A percentile compares a stretch with the other conserved stretches of the same genome.
Evolutionary conservation across 1,284 basidiomycete genomes (phyloP).

Genomic region (Rugosomyces carneus): DNA sequence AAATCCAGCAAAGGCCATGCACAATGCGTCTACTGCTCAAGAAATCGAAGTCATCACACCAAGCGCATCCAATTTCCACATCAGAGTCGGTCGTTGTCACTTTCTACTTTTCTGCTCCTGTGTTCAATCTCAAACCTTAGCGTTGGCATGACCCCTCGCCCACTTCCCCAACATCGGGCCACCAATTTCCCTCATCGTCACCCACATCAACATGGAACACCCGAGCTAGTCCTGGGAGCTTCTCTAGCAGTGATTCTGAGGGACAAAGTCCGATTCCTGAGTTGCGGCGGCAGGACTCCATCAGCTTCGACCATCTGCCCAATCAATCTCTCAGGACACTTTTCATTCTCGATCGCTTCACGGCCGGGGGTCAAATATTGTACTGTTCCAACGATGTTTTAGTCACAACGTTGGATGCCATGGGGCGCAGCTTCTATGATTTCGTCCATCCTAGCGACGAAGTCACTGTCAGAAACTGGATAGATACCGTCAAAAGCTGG

Average conservation of each 20-base stretch:
- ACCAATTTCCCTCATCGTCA: slow-evolving; percentile 31
- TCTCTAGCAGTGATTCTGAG: slow-evolving; percentile 17
- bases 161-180: slow-evolving; percentile 25
- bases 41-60: slow-evolving; percentile 70
- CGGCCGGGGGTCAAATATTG: slow-evolving; percentile 50
- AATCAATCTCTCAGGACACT: slow-evolving; percentile 63
- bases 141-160: slow-evolving; percentile 69
- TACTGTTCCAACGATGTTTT: slow-evolving; percentile 70
- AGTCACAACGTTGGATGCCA: slow-evolving; percentile 46
- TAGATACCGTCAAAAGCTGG: slow-evolving; percentile 69
- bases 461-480: slow-evolving; percentile 57
- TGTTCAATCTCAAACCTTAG: slow-evolving; percentile 28
- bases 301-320: slow-evolving; percentile 52
- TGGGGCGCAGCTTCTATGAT: slow-evolving; percentile 67
- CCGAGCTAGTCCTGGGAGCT: slow-evolving; percentile 19
- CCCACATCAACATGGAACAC: slow-evolving; percentile 24
- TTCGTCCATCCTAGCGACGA: slow-evolving; percentile 61
- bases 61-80: slow-evolving; percentile 58
- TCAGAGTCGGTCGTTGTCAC: slow-evolving; percentile 43
- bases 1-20: slow-evolving; percentile 62
- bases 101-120: background rate
- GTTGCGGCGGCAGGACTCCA: slow-evolving; percentile 16
- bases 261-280: slow-evolving; percentile 17
- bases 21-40: slow-evolving; percentile 72
- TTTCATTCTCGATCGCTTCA: slow-evolving; percentile 71